Conservation (phyloP, 192 early-diverging fungal species). For the Rhizophagus clarus region DNA sequence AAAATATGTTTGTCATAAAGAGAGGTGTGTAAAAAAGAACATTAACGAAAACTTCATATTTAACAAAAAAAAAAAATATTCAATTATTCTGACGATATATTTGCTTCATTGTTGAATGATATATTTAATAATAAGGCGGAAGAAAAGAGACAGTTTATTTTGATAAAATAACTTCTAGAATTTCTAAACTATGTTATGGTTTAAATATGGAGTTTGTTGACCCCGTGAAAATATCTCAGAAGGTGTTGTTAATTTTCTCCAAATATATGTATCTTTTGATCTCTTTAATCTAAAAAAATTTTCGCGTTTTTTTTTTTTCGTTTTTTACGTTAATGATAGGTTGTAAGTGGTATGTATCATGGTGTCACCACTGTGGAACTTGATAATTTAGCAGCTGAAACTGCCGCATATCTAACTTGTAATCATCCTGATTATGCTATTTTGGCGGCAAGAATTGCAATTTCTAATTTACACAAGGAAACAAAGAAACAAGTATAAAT, state of each 20-base stretch:
- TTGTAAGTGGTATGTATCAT: constrained; percentile 83
- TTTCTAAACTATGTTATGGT: constrained; percentile 96
- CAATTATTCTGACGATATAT: too few species aligned
- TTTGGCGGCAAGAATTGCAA: constrained; percentile 96
- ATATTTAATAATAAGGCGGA: too few species aligned
- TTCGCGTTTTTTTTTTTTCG: background rate
- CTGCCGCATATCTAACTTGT: constrained; percentile 88
- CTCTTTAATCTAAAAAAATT: background rate
- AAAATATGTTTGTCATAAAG: too few species aligned
- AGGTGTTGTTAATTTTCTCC: constrained; percentile 61
- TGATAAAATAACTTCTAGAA: constrained; percentile 75
- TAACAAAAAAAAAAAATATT: too few species aligned
- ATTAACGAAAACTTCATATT: too few species aligned
- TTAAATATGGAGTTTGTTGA: constrained; percentile 95
- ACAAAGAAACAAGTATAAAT: constrained; percentile 57
- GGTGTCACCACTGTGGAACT: constrained; percentile 86
- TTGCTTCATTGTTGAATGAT: too few species aligned
- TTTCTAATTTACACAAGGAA: constrained; percentile 94
- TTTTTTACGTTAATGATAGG: constrained; percentile 59
- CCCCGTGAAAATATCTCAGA: constrained; percentile 91
- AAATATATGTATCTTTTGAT: background rate
- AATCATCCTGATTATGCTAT: constrained; percentile 98
- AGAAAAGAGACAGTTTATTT: too few species aligned
- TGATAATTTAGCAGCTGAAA: constrained; percentile 90
- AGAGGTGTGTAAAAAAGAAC: too few species aligned